Base-by-base conservation (phyloP, 2,329 filamentous ascomycete species). In the Colletotrichum incanum region DNA sequence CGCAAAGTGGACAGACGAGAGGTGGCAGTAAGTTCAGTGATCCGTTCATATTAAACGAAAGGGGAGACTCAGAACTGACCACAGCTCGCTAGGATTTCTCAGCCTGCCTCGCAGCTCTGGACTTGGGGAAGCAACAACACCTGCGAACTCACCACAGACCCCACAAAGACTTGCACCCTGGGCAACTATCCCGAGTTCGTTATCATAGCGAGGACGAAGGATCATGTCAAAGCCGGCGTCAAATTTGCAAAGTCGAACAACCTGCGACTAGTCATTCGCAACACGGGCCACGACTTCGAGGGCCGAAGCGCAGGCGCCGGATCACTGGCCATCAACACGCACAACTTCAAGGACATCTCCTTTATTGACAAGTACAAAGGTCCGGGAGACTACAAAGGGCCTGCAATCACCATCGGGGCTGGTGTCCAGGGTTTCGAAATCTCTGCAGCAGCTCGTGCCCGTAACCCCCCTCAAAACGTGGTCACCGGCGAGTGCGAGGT, bases 241-340 rank as follows among this genome's bases (percentile, higher is more conserved):
- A 75, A 79, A 62, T 83, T 78, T 56, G 76, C 76, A 5, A 71
- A 67, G 1, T 61, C 71, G 6, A 61, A 86, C 73, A 87, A 87
- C 74, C 80, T 91, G 55, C 85, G 88, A 2, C 75, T 91, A 0
- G 80, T 89, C 39, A 84, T 91, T 72, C 84, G 86, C 71, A 90
- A 90, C 74, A 90, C 88, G 0, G 88, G 88, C 2, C 88, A 91
- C 76, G 88, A 90, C 74, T 86, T 85, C 72, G 82, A 87, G 37
- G 92, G 91, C 41, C 88, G 89, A 37, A 91, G 88, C 0, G 90
- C 90, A 0, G 92, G 91, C n/a, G 86, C 86, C 28, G 90, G 90
- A 1, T 84, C 87, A 0, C 78, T 91, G 4, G 83, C 85, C 5
- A 81, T 91, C 63, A 91, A 90, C 85, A 90, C 86, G 11, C 88